Base-by-base conservation (phyloP, 495 filamentous ascomycete genomes). In the Daldinia childiae region DNA sequence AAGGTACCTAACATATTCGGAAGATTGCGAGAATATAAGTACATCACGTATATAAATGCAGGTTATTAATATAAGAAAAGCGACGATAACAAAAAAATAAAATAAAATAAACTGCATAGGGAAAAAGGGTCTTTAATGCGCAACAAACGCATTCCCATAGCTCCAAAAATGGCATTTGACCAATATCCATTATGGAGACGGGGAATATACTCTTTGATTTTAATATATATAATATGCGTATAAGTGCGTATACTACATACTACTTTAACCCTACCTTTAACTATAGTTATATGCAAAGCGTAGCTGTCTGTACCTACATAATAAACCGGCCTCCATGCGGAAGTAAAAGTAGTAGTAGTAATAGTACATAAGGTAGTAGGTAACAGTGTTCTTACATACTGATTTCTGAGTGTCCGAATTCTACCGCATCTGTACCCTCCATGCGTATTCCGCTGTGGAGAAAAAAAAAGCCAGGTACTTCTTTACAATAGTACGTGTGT, bases 151-250 rank as follows among this genome's bases (percentile, higher is more conserved):
- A 66, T 67, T 74, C 66, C 68, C 72, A 70, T 71, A 17, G 39
- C 59, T 52, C 52, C 39, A 61, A 41, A 66, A 70, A 73, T 74
- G 72, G 72, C 63, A 74, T 74, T 74, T 67, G 67, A 26, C 67
- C 72, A 74, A 74, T 71, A 12, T 39, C 72, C 67, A 74, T 74
- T 21, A 17, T 43, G 54, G 57, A 60, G 32, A 51, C 14, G 48
- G 36, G 52, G 48, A 24, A 56, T 32, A 48, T 26, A 48, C 32
- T 34, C 32, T 34, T 34, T 2, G 32, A 34, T 9, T 2, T 34
- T 34, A 34, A 11, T 34, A 34, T 34, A n/a, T n/a, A n/a, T n/a
- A n/a, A n/a, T n/a, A 34, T 34, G 32, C 32, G 32, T 34, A 11
- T 62, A 30, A 54, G 41, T 59, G 11, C 24, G 6, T 54, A 54